Conservation (phyloP, 2,329 filamentous ascomycete species). For the Botrytis squamosa region DNA sequence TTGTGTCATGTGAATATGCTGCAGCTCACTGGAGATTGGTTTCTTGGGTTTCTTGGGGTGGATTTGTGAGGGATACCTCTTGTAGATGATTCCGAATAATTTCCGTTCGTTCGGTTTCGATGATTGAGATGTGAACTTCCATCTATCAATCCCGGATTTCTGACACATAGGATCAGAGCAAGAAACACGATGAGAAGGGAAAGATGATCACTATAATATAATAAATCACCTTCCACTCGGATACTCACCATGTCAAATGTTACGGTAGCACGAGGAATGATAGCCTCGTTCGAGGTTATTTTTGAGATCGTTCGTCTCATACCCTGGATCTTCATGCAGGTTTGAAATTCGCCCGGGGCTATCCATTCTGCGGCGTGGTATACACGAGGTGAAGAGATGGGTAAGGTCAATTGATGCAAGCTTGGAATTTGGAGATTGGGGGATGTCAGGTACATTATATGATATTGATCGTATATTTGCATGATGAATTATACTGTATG, state of each 20-base stretch:
- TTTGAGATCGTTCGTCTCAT: neutral
- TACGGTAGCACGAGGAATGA: neutral
- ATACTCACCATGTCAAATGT: neutral
- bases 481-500: neutral
- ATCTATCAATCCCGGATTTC: neutral
- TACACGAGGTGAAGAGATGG: neutral
- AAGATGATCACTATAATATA: neutral
- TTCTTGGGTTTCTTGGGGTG: neutral
- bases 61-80: neutral
- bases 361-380: neutral
- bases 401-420: neutral
- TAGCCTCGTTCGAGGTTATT: neutral
- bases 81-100: neutral
- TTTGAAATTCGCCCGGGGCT: neutral
- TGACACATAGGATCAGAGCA: neutral
- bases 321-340: neutral
- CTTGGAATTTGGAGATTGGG: neutral
- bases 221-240: neutral
- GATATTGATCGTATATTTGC: neutral
- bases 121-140: neutral
- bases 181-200: neutral
- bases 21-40: neutral
- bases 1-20: neutral
- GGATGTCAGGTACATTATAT: neutral
- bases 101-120: neutral